Percentiles rank a stretch among this genome's conserved stretches.
Evolutionary conservation across 257 asterid genomes (phyloP).

Genomic region (Haberlea rhodopensis): DNA sequence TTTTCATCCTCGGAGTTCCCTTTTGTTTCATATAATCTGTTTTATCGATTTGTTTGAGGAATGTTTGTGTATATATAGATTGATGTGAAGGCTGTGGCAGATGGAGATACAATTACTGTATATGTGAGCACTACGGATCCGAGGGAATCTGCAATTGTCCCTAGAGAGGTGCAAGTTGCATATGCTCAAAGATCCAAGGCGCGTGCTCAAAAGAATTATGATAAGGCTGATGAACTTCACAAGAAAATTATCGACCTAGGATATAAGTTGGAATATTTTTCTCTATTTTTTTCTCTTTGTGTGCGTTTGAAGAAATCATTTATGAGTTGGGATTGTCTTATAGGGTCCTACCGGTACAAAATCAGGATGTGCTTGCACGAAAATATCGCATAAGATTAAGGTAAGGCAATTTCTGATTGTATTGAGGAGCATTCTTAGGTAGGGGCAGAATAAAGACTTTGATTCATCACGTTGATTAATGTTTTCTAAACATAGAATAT

Average conservation of each 20-base stretch:
- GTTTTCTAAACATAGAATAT: too few species aligned
- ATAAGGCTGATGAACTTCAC: constrained; percentile 72
- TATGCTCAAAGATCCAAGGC: constrained; percentile 64
- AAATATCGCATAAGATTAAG: constrained; percentile 89
- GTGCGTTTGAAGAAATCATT: not conserved
- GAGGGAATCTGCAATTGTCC: constrained; percentile 68
- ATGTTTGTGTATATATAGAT: constrained; percentile 37
- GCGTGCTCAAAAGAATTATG: constrained; percentile 57
- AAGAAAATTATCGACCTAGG: constrained; percentile 65
- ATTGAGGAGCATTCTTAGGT: not conserved
- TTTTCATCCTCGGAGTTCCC: not conserved
- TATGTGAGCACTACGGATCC: constrained; percentile 57
- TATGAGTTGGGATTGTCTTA: constrained; percentile 20
- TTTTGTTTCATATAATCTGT: not conserved
- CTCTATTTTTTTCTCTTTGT: not conserved
- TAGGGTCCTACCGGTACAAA: constrained; percentile 59
- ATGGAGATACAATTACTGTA: constrained; percentile 89
- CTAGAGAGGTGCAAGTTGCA: constrained; percentile 59
- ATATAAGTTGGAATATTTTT: constrained; percentile 62
- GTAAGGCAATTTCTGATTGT: constrained; percentile 31
- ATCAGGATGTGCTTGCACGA: constrained; percentile 73
- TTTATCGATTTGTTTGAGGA: not conserved
- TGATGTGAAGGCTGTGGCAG: constrained; percentile 89
- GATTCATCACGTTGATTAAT: not conserved
- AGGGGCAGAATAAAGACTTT: not conserved